phyloP scores from a whole-genome alignment of 2,329 filamentous ascomycete genomes.

The Aspergillus tubingensis region DNA sequence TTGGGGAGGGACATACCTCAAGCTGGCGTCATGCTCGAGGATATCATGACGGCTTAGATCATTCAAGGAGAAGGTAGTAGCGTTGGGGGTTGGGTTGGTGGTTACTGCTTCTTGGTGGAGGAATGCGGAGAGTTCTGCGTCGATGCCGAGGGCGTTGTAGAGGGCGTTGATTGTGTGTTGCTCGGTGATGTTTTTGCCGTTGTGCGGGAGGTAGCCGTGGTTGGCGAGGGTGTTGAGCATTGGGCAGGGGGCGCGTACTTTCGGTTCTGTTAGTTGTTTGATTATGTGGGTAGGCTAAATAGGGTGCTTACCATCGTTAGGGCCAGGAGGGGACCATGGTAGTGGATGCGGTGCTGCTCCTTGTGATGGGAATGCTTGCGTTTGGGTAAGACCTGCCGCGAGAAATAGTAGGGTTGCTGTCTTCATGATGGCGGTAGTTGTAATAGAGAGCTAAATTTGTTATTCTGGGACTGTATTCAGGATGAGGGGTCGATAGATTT shows the following conservation, averaged over 20 bases:
- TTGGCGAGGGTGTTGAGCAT: slow-evolving; percentile 46
- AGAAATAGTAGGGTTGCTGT: not conserved
- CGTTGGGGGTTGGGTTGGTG: slow-evolving; percentile 23
- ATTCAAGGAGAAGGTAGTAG: slow-evolving; percentile 24
- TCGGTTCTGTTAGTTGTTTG: not conserved
- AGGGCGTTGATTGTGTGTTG: slow-evolving; percentile 35
- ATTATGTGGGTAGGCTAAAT: not conserved
- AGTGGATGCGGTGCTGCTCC: not conserved
- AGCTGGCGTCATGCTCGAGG: slow-evolving; percentile 22
- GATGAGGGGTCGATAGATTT: not conserved
- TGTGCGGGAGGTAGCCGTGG: slow-evolving; percentile 43
- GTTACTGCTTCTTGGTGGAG: slow-evolving; percentile 15
- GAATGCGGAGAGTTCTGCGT: not conserved
- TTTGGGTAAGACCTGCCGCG: not conserved
- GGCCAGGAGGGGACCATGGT: not conserved
- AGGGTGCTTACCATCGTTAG: not conserved
- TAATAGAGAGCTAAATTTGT: not conserved
- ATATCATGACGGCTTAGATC: slow-evolving; percentile 11
- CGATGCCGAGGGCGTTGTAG: slow-evolving; percentile 8
- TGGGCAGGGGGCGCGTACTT: slow-evolving; percentile 39
- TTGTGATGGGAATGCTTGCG: not conserved
- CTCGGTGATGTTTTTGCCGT: slow-evolving; percentile 39
- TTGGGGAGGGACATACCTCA: slow-evolving; percentile 6
- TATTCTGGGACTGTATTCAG: not conserved
- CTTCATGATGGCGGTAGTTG: not conserved